phyloP scores from a whole-genome alignment of 495 filamentous ascomycete species.

The Hapsidospora chrysogenum region DNA sequence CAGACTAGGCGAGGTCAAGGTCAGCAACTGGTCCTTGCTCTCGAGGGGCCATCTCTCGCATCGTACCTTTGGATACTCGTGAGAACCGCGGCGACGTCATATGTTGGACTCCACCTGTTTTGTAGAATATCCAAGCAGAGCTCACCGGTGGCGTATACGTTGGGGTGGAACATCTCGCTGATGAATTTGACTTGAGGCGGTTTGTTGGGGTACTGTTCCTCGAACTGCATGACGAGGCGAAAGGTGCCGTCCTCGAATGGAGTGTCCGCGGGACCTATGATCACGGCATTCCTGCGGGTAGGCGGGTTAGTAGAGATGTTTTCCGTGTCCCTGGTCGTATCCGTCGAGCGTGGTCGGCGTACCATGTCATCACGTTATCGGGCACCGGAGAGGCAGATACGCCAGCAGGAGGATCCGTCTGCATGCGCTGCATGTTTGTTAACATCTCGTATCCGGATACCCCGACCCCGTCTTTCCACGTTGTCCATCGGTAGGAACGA shows the following conservation, averaged over 20 bases:
- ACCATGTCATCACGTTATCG: constrained; percentile 99
- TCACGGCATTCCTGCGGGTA: constrained; percentile 86
- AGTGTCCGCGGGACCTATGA: constrained; percentile 93
- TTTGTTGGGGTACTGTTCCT: constrained; percentile 97
- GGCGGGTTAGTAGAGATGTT: not conserved
- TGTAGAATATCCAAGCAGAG: constrained; percentile 94
- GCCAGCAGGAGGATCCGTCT: constrained; percentile 93
- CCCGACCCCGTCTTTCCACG: no score
- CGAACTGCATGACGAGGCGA: constrained; percentile 95
- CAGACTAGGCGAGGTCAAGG: constrained; percentile 37
- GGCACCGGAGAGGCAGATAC: constrained; percentile 93
- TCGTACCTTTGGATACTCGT: constrained; percentile 92
- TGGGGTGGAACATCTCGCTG: constrained; percentile 97
- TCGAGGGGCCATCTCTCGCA: constrained; percentile 2
- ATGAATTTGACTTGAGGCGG: constrained; percentile 97
- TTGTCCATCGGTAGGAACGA: constrained; percentile 11
- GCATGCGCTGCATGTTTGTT: constrained; percentile 95
- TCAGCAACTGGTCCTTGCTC: constrained; percentile 5
- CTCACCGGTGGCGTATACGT: constrained; percentile 94
- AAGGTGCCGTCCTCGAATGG: constrained; percentile 99
- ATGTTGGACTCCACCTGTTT: constrained; percentile 97
- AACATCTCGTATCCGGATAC: no score
- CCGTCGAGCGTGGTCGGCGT: constrained; percentile 19
- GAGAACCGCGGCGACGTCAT: constrained; percentile 92
- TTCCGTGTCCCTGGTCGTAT: no score